Conservation (phyloP, 1,284 basidiomycete genomes). For the Omphalotus olearius region DNA sequence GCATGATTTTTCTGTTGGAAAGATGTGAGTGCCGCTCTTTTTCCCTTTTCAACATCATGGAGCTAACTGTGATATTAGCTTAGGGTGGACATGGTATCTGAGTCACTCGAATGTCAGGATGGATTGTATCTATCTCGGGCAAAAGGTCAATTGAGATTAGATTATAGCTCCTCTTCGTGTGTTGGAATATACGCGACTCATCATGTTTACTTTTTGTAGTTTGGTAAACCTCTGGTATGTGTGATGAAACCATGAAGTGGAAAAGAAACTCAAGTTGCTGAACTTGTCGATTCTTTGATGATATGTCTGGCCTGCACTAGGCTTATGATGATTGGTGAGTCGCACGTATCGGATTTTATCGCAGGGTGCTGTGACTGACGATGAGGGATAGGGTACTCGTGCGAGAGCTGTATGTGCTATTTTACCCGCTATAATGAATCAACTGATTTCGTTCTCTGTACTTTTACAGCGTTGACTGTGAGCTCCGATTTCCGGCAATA, state of each 20-base stretch:
- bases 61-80: neutral
- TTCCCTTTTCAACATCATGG: no score
- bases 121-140: slow-evolving; percentile 93
- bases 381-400: slow-evolving; percentile 56
- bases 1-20: slow-evolving; percentile 16
- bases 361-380: no score
- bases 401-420: slow-evolving; percentile 61
- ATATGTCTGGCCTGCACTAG: neutral
- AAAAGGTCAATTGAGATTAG: slow-evolving; percentile 56
- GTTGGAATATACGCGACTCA: neutral
- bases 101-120: slow-evolving; percentile 43
- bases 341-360: neutral
- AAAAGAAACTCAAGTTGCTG: no score
- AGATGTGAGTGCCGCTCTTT: neutral
- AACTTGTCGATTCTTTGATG: slow-evolving; percentile 12
- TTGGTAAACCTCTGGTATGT: slow-evolving; percentile 43
- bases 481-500: slow-evolving; percentile 18
- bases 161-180: neutral
- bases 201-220: slow-evolving; percentile 25
- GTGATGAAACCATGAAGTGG: neutral
- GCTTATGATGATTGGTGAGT: slow-evolving; percentile 35
- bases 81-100: neutral
- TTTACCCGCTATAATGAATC: neutral
- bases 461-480: slow-evolving; percentile 60
- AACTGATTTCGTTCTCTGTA: slow-evolving; percentile 1